Conservation (phyloP, 2,329 filamentous ascomycete species). For the Monosporascus ibericus region DNA sequence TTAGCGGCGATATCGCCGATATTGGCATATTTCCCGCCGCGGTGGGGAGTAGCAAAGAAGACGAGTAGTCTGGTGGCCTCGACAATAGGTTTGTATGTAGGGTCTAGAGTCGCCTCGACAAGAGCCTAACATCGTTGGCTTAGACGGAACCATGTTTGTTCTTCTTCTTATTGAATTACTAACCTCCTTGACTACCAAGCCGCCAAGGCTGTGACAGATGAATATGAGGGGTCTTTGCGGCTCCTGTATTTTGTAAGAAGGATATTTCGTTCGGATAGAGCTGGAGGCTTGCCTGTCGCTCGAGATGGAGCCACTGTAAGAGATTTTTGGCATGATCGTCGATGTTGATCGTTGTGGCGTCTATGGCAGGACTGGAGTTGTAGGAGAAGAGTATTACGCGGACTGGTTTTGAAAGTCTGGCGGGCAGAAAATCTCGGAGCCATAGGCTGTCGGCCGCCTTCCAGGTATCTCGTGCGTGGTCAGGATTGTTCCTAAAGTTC, state of each 20-base stretch:
- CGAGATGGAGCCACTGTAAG: constrained; percentile 1
- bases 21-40: constrained; percentile 6
- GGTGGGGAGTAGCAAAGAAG: constrained; percentile 9
- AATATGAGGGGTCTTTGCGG: constrained; percentile 10
- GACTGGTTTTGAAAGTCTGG: neutral
- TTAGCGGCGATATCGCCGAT: constrained; percentile 4
- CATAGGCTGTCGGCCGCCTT: constrained; percentile 5
- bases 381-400: constrained; percentile 10
- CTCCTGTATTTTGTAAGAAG: constrained; percentile 1
- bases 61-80: constrained; percentile 6
- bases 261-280: neutral
- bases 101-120: constrained; percentile 4
- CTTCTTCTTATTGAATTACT: neutral
- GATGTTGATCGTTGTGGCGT: constrained; percentile 3
- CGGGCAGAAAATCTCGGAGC: constrained; percentile 10
- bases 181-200: constrained; percentile 8
- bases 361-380: constrained; percentile 9
- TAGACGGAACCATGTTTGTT: too few species aligned
- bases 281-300: constrained; percentile 1
- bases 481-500: constrained; percentile 5
- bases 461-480: constrained; percentile 9
- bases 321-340: constrained; percentile 10
- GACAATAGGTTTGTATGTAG: constrained; percentile 1
- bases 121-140: constrained; percentile 3
- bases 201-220: constrained; percentile 10